These are phyloP conservation scores for Cercospora zeae-maydis DNA, from an alignment of 2,329 filamentous ascomycete genomes.

Conservation along the genomic window DNA sequence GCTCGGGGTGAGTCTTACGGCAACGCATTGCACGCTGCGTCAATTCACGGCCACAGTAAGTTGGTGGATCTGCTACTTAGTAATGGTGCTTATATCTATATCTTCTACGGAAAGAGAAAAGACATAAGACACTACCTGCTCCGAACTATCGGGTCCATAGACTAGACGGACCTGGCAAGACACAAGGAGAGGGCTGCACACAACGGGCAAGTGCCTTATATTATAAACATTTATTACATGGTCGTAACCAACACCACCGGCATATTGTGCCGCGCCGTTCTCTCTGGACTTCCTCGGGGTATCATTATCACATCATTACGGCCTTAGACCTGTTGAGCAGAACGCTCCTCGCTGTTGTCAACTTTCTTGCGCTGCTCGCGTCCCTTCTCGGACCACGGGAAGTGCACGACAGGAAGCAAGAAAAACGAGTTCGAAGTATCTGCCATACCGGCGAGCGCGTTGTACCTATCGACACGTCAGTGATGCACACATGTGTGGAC, in stretches of 20 bases:
- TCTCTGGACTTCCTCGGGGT: not conserved
- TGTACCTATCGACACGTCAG: constrained; percentile 39
- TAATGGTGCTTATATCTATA: too few relatives aligned
- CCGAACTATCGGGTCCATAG: too few relatives aligned
- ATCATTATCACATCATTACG: not conserved
- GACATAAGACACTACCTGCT: too few relatives aligned
- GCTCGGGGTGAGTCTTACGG: too few relatives aligned
- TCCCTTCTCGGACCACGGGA: constrained; percentile 86
- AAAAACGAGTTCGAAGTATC: constrained; percentile 70
- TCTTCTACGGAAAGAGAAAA: too few relatives aligned
- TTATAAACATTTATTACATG: constrained; percentile 2
- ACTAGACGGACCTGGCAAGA: too few relatives aligned
- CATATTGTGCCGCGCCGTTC: not conserved
- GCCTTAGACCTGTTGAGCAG: constrained; percentile 25
- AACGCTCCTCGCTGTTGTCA: constrained; percentile 42
- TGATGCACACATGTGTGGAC: not conserved
- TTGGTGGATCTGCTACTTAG: too few relatives aligned
- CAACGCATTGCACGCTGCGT: too few relatives aligned
- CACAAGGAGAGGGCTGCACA: too few relatives aligned
- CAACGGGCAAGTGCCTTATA: not conserved
- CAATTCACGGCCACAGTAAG: too few relatives aligned
- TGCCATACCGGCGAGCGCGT: constrained; percentile 54
- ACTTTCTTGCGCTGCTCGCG: constrained; percentile 53
- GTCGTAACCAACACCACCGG: not conserved
- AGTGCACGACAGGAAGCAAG: constrained; percentile 85